A percentile compares a stretch with the other conserved stretches of the same genome.
phyloP scores from a whole-genome alignment of 768 basidiomycete genomes.

The Gloeostereum incarnatum region DNA sequence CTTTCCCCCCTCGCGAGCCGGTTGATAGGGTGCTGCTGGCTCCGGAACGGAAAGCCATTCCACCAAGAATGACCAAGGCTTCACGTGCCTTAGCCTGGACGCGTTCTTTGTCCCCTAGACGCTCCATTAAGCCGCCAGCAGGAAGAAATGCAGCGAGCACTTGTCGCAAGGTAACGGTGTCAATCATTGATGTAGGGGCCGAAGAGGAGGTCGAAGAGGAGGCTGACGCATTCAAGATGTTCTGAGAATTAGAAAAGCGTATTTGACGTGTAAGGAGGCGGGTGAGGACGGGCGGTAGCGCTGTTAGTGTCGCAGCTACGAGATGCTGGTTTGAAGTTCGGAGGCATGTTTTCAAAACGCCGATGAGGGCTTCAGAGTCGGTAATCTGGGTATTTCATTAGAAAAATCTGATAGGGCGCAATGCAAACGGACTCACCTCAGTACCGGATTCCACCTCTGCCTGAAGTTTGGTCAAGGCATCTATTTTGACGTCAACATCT shows the following conservation, averaged over 20 bases:
- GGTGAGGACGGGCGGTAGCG: conserved; percentile 57
- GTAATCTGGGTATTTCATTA: conserved; percentile 38
- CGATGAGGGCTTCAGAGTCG: conserved; percentile 64
- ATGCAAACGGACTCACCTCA: conserved; percentile 47
- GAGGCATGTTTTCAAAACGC: conserved; percentile 63
- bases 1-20: conserved; percentile 45
- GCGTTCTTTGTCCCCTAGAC: conserved; percentile 75
- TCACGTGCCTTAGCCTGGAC: conserved; percentile 69
- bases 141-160: conserved; percentile 63
- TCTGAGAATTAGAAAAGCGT: conserved; percentile 16
- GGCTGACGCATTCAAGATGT: conserved; percentile 31
- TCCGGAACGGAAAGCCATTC: conserved; percentile 53
- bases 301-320: conserved; percentile 65
- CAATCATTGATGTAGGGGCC: conserved; percentile 32
- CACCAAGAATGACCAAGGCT: conserved; percentile 65
- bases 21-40: conserved; percentile 30
- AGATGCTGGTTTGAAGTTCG: conserved; percentile 79
- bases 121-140: conserved; percentile 70
- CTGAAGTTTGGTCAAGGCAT: conserved; percentile 74
- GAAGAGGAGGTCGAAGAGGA: conserved; percentile 44
- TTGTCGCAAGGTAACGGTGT: conserved; percentile 55
- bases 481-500: conserved; percentile 79
- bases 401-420: conserved; percentile 5
- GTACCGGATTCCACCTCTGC: conserved; percentile 60
- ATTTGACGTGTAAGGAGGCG: conserved; percentile 41